Base-by-base conservation (phyloP, 371 early-diverging fungal genomes). In the Mucor lusitanicus region DNA sequence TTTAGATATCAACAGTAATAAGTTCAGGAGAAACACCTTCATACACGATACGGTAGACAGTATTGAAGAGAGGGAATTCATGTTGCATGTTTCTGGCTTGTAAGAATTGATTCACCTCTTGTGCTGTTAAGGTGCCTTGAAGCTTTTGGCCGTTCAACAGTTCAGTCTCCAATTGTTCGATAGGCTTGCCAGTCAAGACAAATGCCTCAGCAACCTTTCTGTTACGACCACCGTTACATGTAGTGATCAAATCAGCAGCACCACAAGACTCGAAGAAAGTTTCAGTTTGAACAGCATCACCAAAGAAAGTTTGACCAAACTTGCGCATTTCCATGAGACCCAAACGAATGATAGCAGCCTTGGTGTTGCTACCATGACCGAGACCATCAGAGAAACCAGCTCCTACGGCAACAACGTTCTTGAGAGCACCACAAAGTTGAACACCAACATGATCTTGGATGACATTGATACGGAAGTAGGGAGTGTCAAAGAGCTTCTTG, bases 401-500 rank as follows among this genome's bases (percentile, higher is more conserved):
- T 25, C 92, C 99, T 50, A 99, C 83, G 3, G 97, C 98, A 12
- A 99, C 90, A 12, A 99, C 90, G 85, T 99, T 99, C 83, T 99
- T 99, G 30, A 99, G 77, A 0, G 99, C 97, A 56, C 99, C 99
- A 80, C 97, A 99, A 13, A 99, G 82, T 78, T 99, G 98, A 17
- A 98, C 94, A 32, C 96, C 95, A 46, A 90, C 85, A 19, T 92
- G 91, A 76, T 99, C 99, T 46, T 86, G 82, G 54, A 95, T 89
- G 56, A 90, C 88, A 72, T 84, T 86, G 60, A 97, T 89, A 48
- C 84, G 86, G 81, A 97, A 97, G 76, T 94, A 91, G 6, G 87
- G 83, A 2, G 81, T 78, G 63, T 78, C 75, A 61, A 78, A 77
- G 1, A 82, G 44, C 53, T 89, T 81, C 46, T 87, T 75, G 76